These are phyloP conservation scores for Vigna nakashimae DNA, from an alignment of 306 rosid species.

Conservation along the genomic window DNA sequence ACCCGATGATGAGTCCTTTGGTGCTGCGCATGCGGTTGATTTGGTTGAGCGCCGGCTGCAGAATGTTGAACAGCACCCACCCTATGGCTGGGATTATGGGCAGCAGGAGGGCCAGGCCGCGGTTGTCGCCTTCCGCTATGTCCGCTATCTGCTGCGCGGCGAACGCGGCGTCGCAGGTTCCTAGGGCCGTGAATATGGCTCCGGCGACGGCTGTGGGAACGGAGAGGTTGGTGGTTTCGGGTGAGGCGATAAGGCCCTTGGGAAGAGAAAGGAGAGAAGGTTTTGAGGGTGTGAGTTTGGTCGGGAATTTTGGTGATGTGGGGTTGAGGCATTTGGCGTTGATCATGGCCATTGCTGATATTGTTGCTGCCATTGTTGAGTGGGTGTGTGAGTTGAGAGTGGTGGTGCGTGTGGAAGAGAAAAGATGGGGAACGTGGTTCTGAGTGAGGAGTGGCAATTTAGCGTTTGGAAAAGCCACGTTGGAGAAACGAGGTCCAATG, in stretches of 20 bases:
- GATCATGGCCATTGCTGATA: constrained; percentile 78
- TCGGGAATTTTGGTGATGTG: constrained; percentile 45
- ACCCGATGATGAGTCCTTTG: constrained; percentile 62
- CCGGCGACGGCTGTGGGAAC: constrained; percentile 77
- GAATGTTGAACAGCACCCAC: constrained; percentile 92
- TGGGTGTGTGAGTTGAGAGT: not conserved
- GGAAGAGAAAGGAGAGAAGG: constrained; percentile 63
- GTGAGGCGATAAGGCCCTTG: constrained; percentile 39
- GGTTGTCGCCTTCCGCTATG: constrained; percentile 85
- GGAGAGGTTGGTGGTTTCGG: constrained; percentile 39
- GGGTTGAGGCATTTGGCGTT: constrained; percentile 70
- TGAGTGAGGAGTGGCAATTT: constrained; percentile 30
- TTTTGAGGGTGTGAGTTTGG: constrained; percentile 53
- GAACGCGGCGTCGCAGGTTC: constrained; percentile 64
- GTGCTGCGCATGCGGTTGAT: constrained; percentile 70
- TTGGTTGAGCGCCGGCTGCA: constrained; percentile 94
- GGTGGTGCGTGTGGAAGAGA: not conserved
- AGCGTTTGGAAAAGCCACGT: constrained; percentile 46
- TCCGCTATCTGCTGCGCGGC: constrained; percentile 87
- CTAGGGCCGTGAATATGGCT: constrained; percentile 71
- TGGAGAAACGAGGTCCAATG: constrained; percentile 60
- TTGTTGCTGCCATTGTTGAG: constrained; percentile 78
- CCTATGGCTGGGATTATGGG: constrained; percentile 83
- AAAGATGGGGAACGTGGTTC: not conserved
- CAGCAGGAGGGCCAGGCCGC: constrained; percentile 76